Evolutionary conservation across 208 protist genomes (phyloP).

Genomic region (Borovskyia barvae): DNA sequence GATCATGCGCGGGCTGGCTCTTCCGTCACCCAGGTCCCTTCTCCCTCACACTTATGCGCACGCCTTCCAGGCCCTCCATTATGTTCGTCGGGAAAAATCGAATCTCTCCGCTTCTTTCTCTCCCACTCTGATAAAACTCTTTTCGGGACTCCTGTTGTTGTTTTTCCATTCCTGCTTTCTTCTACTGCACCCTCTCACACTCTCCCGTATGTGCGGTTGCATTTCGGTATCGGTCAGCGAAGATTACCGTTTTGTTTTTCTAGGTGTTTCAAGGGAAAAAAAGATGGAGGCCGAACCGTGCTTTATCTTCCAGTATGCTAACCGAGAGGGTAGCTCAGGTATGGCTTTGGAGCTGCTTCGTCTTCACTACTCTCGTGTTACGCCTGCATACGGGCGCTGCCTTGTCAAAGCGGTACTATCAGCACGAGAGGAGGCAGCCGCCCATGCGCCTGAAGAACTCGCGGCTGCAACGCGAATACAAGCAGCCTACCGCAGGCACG

Average conservation of each 20-base stretch:
- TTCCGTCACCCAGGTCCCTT: too few relatives aligned
- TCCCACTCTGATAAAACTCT: too few relatives aligned
- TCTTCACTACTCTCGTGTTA: conserved; percentile 14
- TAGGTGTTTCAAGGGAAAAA: too few relatives aligned
- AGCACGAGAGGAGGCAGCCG: conserved; percentile 17
- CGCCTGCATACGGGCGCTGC: conserved; percentile 12
- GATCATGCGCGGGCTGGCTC: too few relatives aligned
- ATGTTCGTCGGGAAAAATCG: too few relatives aligned
- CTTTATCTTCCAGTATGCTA: conserved; percentile 13
- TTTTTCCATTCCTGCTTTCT: too few relatives aligned
- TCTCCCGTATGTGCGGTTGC: not conserved
- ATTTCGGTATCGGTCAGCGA: not conserved
- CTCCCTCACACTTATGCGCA: too few relatives aligned
- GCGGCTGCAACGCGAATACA: conserved; percentile 49
- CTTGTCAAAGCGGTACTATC: conserved; percentile 26
- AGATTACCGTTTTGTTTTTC: not conserved
- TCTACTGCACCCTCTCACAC: not conserved
- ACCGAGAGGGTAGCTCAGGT: conserved; percentile 3
- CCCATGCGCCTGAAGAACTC: conserved; percentile 8
- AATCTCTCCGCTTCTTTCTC: too few relatives aligned
- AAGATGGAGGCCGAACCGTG: not conserved
- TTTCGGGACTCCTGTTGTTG: too few relatives aligned
- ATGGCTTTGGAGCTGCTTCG: conserved; percentile 9
- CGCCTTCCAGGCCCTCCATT: too few relatives aligned
- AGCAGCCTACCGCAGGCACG: conserved; percentile 52